These are phyloP conservation scores for Lentinula lateritia DNA, from an alignment of 768 basidiomycete genomes.

Conservation along the genomic window DNA sequence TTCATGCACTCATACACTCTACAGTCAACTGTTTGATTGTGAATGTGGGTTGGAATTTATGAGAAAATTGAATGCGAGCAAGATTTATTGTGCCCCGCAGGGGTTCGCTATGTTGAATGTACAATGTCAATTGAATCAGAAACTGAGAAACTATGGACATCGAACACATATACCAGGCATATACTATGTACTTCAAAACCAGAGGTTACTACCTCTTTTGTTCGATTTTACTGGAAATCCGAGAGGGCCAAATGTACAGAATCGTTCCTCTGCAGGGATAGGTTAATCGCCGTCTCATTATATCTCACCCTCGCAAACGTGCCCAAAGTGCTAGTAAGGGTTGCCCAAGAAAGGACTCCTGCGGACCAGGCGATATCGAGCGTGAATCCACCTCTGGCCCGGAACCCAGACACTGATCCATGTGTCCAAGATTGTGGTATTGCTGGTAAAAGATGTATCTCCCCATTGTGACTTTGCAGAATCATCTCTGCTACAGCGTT, in stretches of 20 bases:
- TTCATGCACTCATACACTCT: no score
- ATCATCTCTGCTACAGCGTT: conserved; percentile 10
- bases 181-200: no score
- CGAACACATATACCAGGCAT: no score
- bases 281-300: background rate
- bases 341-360: conserved; percentile 5
- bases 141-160: no score
- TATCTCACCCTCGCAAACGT: conserved; percentile 1
- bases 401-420: conserved; percentile 10
- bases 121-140: no score
- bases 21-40: no score
- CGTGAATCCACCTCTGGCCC: conserved; percentile 8
- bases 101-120: no score
- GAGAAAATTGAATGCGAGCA: no score
- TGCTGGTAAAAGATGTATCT: conserved; percentile 12
- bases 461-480: conserved; percentile 12
- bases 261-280: background rate
- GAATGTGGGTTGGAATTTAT: no score
- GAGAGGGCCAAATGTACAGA: background rate
- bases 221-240: conserved; percentile 9
- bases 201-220: background rate
- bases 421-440: conserved; percentile 6
- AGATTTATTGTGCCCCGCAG: no score
- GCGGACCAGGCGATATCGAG: conserved; percentile 9
- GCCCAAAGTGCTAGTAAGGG: conserved; percentile 1